phyloP scores from a whole-genome alignment of 1,139 yeast genomes.

The Hyphopichia burtonii region DNA sequence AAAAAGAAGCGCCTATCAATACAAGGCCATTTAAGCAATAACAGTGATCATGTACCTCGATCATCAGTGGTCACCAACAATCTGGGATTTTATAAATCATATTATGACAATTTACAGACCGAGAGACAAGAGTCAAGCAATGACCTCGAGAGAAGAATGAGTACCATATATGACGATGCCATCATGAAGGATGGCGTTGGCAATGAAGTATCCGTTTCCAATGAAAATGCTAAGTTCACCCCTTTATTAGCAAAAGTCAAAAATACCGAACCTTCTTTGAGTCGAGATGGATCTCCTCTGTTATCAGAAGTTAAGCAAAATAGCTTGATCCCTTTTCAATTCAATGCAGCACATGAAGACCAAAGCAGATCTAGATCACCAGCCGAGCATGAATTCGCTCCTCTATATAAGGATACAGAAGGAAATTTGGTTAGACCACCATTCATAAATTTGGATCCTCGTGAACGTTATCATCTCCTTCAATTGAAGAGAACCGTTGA shows the following conservation, averaged over 20 bases:
- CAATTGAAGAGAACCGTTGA: constrained; percentile 41
- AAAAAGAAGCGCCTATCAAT: constrained; percentile 32
- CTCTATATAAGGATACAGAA: constrained; percentile 33
- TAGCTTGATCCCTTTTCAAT: neutral
- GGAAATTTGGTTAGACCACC: constrained; percentile 47
- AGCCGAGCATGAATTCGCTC: constrained; percentile 31
- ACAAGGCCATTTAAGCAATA: constrained; percentile 19
- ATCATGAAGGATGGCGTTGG: constrained; percentile 16
- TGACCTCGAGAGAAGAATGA: constrained; percentile 32
- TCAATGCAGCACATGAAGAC: neutral
- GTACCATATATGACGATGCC: constrained; percentile 22
- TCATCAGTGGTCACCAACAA: constrained; percentile 19
- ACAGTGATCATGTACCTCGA: constrained; percentile 25
- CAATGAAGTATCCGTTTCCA: neutral
- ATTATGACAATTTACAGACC: constrained; percentile 21
- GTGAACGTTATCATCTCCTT: constrained; percentile 42
- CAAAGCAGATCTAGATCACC: constrained; percentile 4
- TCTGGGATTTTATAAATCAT: constrained; percentile 26
- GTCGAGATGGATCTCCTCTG: constrained; percentile 2
- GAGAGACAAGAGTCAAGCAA: constrained; percentile 25
- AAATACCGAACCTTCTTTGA: neutral
- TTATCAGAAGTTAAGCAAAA: neutral
- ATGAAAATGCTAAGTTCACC: neutral
- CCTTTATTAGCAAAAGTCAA: neutral
- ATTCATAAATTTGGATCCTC: constrained; percentile 45